Conservation (phyloP, 495 filamentous ascomycete genomes). For the Aspergillus heteromorphus region DNA sequence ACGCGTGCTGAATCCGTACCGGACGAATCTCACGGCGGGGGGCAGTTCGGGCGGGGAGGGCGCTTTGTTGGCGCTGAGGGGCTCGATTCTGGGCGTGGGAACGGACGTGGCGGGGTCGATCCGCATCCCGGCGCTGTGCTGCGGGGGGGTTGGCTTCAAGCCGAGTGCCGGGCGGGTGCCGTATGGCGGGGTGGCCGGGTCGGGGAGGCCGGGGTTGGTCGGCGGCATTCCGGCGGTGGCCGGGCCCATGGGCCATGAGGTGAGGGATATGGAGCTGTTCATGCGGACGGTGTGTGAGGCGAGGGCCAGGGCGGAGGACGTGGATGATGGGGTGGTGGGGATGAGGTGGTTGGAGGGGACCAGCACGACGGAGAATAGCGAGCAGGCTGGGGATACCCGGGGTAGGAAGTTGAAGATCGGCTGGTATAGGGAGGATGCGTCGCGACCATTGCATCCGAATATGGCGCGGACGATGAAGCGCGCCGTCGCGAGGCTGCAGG, state of each 20-base stretch:
- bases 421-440: constrained; percentile 46
- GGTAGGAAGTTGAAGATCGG: constrained; percentile 39
- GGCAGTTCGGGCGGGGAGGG: constrained; percentile 62
- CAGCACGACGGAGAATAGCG: too few relatives aligned
- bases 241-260: constrained; percentile 39
- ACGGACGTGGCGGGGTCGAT: constrained; percentile 63
- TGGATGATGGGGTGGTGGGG: constrained; percentile 15
- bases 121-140: constrained; percentile 54
- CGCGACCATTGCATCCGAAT: constrained; percentile 49
- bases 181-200: constrained; percentile 24
- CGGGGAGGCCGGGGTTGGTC: constrained; percentile 40
- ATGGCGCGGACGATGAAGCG: constrained; percentile 41
- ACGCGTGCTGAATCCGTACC: constrained; percentile 49
- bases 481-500: constrained; percentile 32
- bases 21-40: constrained; percentile 45
- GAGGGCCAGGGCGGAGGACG: constrained; percentile 4
- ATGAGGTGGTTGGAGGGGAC: constrained; percentile 17
- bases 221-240: constrained; percentile 22
- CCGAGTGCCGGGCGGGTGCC: constrained; percentile 55
- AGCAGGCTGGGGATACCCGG: background rate
- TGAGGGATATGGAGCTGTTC: constrained; percentile 25
- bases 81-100: constrained; percentile 57
- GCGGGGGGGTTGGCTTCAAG: constrained; percentile 56
- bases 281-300: constrained; percentile 11
- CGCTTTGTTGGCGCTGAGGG: constrained; percentile 52